These are phyloP conservation scores for Globisporangium camurandrum DNA, from an alignment of 352 stramenopile species.

Conservation along the genomic window DNA sequence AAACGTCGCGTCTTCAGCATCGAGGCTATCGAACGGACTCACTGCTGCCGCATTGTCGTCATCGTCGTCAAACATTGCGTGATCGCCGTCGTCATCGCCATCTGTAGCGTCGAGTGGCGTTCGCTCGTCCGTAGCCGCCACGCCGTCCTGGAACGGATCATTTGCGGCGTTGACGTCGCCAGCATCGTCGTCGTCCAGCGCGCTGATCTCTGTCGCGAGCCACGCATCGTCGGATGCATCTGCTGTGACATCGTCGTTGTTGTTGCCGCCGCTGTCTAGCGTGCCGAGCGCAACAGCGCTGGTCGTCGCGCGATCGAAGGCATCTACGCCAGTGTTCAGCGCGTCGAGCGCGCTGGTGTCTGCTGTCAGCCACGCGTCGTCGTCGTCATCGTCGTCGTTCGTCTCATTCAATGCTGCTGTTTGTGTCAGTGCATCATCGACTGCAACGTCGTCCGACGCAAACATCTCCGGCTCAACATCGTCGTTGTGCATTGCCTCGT, in stretches of 20 bases:
- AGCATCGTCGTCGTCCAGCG: not conserved
- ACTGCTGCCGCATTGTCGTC: not conserved
- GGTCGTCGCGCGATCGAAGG: no score
- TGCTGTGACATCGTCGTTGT: no score
- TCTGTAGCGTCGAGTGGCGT: not conserved
- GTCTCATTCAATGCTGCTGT: not conserved
- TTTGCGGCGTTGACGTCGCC: not conserved
- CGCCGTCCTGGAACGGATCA: not conserved
- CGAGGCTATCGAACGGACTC: not conserved
- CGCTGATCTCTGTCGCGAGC: not conserved
- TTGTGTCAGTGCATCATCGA: not conserved
- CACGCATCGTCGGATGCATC: no score
- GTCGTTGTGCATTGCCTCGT: not conserved
- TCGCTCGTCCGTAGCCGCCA: not conserved
- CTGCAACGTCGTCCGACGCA: not conserved
- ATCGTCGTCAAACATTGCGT: not conserved
- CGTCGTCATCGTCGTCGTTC: not conserved
- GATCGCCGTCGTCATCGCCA: not conserved
- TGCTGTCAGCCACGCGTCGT: conserved; percentile 7
- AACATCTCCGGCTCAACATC: not conserved
- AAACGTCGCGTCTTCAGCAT: not conserved
- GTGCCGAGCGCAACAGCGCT: not conserved
- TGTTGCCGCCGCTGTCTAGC: not conserved
- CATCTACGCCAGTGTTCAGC: not conserved
- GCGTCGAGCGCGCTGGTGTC: not conserved